Percentiles rank a stretch among this genome's conserved stretches.
phyloP scores from a whole-genome alignment of 345 rosid genomes.

The Xanthoceras sorbifolium region DNA sequence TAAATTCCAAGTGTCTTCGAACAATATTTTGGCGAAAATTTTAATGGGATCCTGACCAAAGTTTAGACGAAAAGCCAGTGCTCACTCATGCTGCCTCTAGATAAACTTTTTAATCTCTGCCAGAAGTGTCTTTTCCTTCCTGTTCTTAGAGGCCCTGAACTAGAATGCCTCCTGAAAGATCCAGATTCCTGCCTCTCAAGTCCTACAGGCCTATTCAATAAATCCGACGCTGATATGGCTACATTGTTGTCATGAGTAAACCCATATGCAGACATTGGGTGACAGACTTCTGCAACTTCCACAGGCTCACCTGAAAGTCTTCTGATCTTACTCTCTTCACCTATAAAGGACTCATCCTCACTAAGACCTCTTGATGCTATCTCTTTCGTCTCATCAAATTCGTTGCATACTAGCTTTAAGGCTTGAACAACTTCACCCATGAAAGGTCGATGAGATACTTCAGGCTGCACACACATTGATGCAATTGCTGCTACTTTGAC shows the following conservation, averaged over 20 bases:
- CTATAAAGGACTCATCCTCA: conserved; percentile 23
- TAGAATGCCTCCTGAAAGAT: conserved; percentile 41
- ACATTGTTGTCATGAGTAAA: conserved; percentile 15
- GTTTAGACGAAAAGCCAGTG: conserved; percentile 44
- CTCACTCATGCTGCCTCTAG: conserved; percentile 59
- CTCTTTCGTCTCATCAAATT: conserved; percentile 46
- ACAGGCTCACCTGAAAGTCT: conserved; percentile 34
- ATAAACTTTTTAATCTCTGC: conserved; percentile 49
- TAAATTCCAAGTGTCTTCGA: not conserved
- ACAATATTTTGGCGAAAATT: not conserved
- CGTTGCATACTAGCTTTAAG: conserved; percentile 62
- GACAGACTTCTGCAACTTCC: conserved; percentile 28
- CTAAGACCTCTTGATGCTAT: conserved; percentile 21
- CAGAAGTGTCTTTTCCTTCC: conserved; percentile 50
- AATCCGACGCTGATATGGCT: conserved; percentile 35
- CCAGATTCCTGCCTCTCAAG: conserved; percentile 38
- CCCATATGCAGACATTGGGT: conserved; percentile 12
- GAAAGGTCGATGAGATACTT: conserved; percentile 67
- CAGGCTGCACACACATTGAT: conserved; percentile 74
- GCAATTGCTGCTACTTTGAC: conserved; percentile 68
- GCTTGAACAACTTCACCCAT: conserved; percentile 79
- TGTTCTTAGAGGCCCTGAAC: conserved; percentile 47
- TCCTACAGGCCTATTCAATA: conserved; percentile 24
- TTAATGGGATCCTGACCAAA: conserved; percentile 37
- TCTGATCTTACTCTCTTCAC: conserved; percentile 22